These are phyloP conservation scores for Rhodotorula glutinis DNA, from an alignment of 1,284 basidiomycete genomes.

Conservation along the genomic window DNA sequence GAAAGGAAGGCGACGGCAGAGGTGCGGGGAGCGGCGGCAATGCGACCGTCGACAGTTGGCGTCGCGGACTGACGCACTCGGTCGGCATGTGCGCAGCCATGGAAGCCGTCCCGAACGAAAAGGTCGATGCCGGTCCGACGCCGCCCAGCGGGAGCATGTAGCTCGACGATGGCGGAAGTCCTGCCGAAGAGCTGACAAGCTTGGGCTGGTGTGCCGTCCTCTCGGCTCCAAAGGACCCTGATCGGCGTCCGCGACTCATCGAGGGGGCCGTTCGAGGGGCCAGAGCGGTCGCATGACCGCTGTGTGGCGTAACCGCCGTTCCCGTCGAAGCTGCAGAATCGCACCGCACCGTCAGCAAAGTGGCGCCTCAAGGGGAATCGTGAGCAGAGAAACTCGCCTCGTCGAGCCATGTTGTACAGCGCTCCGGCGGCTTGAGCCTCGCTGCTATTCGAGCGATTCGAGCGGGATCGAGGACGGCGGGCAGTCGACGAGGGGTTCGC, in stretches of 20 bases:
- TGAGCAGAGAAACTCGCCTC: slow-evolving; percentile 1
- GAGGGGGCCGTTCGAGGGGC: not conserved
- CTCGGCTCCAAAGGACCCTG: slow-evolving; percentile 5
- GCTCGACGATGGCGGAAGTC: slow-evolving; percentile 8
- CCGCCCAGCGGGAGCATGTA: slow-evolving; percentile 10
- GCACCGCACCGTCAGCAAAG: no score
- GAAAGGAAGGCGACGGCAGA: no score
- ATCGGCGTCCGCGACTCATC: slow-evolving; percentile 3
- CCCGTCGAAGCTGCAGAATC: not conserved
- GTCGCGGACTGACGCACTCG: not conserved
- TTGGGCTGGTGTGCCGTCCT: not conserved
- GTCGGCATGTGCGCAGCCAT: not conserved
- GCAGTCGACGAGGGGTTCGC: no score
- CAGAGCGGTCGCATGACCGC: not conserved
- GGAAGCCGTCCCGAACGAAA: not conserved
- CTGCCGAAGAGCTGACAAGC: not conserved
- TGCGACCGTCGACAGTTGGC: no score
- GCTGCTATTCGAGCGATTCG: no score
- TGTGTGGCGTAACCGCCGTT: no score
- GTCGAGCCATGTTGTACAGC: slow-evolving; percentile 5
- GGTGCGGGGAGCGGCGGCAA: not conserved
- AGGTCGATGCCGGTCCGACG: not conserved
- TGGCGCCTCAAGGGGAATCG: no score
- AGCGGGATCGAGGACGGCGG: not conserved
- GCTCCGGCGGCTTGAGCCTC: slow-evolving; percentile 1